A percentile compares a stretch with the other conserved stretches of the same genome.
Evolutionary conservation across 163 green algal species (phyloP).

Genomic region (Chlamydomonas reinhardtii): DNA sequence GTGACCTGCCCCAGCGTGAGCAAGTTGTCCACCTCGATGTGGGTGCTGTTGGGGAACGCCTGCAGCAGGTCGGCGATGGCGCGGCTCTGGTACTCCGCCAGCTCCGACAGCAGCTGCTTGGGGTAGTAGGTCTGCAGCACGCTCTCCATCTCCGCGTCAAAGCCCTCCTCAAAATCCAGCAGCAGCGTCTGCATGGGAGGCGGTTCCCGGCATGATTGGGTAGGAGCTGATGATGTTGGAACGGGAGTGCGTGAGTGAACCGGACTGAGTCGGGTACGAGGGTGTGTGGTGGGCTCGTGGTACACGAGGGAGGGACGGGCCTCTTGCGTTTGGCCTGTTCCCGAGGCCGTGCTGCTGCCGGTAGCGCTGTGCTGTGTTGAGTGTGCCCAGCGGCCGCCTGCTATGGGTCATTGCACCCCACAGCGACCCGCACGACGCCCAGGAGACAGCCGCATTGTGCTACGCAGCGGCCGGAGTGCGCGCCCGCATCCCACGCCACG

Average conservation of each 20-base stretch:
- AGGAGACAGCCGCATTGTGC: too few relatives aligned
- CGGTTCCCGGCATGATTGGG: neutral
- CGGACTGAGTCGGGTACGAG: neutral
- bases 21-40: constrained; percentile 49
- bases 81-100: constrained; percentile 27
- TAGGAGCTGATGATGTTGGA: too few relatives aligned
- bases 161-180: constrained; percentile 54
- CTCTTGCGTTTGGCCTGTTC: too few relatives aligned
- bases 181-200: constrained; percentile 15
- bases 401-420: too few relatives aligned
- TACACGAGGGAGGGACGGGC: too few relatives aligned
- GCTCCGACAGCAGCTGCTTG: constrained; percentile 44
- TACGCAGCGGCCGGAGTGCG: too few relatives aligned
- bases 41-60: constrained; percentile 28
- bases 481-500: too few relatives aligned
- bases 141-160: constrained; percentile 36
- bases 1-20: constrained; percentile 45
- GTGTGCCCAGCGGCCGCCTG: too few relatives aligned
- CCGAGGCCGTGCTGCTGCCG: too few relatives aligned
- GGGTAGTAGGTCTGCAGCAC: constrained; percentile 50
- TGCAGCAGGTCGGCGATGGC: constrained; percentile 34
- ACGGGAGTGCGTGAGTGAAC: too few relatives aligned
- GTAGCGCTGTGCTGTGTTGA: too few relatives aligned
- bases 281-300: neutral
- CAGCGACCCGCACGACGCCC: too few relatives aligned